A percentile compares a stretch with the other conserved stretches of the same genome.
Evolutionary conservation across 192 early-diverging fungal genomes (phyloP).

Genomic region (Coemansia sp.): DNA sequence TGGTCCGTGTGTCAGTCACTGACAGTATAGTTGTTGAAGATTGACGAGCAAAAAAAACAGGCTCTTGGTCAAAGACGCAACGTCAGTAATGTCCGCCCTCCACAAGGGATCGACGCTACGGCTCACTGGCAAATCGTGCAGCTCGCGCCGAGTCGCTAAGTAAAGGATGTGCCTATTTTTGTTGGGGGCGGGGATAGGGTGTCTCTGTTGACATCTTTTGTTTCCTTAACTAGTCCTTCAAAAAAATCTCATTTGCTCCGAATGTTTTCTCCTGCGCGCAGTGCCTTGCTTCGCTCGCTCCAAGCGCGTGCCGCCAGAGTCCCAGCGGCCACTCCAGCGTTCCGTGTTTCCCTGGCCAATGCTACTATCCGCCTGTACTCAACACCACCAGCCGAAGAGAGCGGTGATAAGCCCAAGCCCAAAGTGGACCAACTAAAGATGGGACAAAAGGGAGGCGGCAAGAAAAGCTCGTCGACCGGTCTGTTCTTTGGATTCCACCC

Average conservation of each 20-base stretch:
- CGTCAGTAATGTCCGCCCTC: too few relatives aligned
- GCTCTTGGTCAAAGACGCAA: not conserved
- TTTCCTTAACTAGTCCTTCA: not conserved
- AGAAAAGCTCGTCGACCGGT: conserved; percentile 2
- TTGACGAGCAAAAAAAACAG: not conserved
- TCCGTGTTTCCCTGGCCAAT: not conserved
- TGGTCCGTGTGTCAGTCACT: too few relatives aligned
- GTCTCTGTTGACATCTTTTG: not conserved
- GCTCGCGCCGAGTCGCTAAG: not conserved
- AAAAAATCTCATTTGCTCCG: not conserved
- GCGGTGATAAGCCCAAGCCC: not conserved
- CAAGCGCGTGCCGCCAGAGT: conserved; percentile 4
- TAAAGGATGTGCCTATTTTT: not conserved
- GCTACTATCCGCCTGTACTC: conserved; percentile 10
- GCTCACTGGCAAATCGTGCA: not conserved
- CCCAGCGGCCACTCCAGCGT: not conserved
- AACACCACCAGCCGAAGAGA: not conserved
- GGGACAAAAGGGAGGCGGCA: conserved; percentile 32
- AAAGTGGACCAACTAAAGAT: conserved; percentile 33
- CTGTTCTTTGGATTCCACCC: conserved; percentile 37
- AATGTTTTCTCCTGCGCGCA: conserved; percentile 8
- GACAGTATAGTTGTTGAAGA: too few relatives aligned
- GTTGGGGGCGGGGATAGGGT: not conserved
- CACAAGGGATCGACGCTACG: not conserved
- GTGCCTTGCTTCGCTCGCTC: conserved; percentile 6